Evolutionary conservation across 192 early-diverging fungal species (phyloP).

Genomic region (Linnemannia hyalina): DNA sequence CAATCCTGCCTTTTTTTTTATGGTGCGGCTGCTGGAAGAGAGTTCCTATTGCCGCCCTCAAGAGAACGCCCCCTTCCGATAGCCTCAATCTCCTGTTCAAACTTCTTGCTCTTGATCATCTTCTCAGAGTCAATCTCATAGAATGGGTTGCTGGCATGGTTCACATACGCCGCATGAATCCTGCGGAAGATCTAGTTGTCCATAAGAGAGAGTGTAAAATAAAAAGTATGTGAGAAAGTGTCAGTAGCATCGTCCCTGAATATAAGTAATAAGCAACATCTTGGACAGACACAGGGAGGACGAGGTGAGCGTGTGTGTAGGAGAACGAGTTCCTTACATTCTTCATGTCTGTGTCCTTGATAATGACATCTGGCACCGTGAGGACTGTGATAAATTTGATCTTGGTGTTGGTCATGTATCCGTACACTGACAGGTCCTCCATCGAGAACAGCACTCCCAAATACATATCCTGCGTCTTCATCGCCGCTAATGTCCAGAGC

Average conservation of each 20-base stretch:
- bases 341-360: conserved; percentile 88
- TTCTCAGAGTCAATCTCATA: conserved; percentile 74
- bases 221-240: not conserved
- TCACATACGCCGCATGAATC: conserved; percentile 87
- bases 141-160: conserved; percentile 89
- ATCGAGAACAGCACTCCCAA: conserved; percentile 90
- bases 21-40: conserved; percentile 7
- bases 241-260: too few relatives aligned
- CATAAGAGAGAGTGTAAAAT: not conserved
- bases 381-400: conserved; percentile 80
- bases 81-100: conserved; percentile 69
- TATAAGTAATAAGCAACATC: too few relatives aligned
- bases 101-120: conserved; percentile 65
- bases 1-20: not conserved
- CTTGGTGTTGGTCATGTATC: conserved; percentile 91
- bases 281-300: not conserved
- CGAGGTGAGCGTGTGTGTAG: not conserved
- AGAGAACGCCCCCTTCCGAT: conserved; percentile 60
- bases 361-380: conserved; percentile 75
- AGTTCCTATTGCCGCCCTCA: conserved; percentile 49
- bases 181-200: conserved; percentile 76
- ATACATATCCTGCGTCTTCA: conserved; percentile 84
- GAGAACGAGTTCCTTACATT: conserved; percentile 61
- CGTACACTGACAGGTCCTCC: conserved; percentile 92
- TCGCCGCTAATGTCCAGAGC: conserved; percentile 50